Evolutionary conservation across 208 protist genomes (phyloP).

Genomic region (Herpetomonas tarakana): DNA sequence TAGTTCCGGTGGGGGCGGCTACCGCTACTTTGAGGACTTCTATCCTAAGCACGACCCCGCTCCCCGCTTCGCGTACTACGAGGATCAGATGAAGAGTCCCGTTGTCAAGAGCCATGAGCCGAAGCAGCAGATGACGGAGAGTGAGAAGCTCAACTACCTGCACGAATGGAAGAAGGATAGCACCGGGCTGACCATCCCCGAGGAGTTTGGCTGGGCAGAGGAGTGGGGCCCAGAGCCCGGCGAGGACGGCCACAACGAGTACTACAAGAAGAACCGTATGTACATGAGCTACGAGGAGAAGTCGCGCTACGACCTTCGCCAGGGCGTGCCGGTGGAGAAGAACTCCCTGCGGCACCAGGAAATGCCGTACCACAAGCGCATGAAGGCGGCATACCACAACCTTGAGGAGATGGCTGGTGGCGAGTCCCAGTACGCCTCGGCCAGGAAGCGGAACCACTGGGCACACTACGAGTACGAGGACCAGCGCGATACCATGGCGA

Average conservation of each 20-base stretch:
- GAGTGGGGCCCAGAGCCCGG: constrained; percentile 88
- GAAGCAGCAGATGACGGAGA: constrained; percentile 69
- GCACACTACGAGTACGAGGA: constrained; percentile 84
- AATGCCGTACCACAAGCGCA: constrained; percentile 81
- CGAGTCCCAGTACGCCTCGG: constrained; percentile 70
- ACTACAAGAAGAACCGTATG: constrained; percentile 89
- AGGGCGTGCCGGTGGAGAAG: constrained; percentile 80
- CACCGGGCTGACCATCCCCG: constrained; percentile 61
- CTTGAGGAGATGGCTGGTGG: constrained; percentile 49
- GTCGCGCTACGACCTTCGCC: constrained; percentile 70
- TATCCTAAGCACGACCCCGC: constrained; percentile 80
- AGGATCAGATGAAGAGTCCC: constrained; percentile 59
- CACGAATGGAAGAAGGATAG: constrained; percentile 75
- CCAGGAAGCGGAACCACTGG: constrained; percentile 75
- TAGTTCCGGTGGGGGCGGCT: constrained; percentile 28
- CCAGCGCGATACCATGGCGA: constrained; percentile 79
- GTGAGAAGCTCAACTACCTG: constrained; percentile 76
- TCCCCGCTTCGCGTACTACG: constrained; percentile 67
- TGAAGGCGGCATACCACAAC: constrained; percentile 85
- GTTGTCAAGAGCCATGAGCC: constrained; percentile 59
- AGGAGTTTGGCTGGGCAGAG: constrained; percentile 84
- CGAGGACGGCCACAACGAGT: constrained; percentile 80
- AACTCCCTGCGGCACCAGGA: constrained; percentile 86
- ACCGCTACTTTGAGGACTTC: constrained; percentile 88
- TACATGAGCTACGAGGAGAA: constrained; percentile 92